Conservation (phyloP, 495 filamentous ascomycete genomes). For the Trichoderma asperelloides region DNA sequence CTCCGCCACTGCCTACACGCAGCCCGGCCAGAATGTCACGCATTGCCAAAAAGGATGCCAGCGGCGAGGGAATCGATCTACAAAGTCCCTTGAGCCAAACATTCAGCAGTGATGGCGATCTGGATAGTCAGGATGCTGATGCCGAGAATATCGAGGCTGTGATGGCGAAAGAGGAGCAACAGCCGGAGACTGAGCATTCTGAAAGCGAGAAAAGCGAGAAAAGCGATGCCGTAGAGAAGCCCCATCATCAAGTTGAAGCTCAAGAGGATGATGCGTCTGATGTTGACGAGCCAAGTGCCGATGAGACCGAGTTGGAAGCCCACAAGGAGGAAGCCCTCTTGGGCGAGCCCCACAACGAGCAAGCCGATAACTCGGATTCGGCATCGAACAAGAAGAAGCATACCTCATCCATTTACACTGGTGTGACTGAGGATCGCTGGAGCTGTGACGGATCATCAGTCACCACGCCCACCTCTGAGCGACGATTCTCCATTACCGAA, state of each 20-base stretch:
- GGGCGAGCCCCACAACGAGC: not conserved
- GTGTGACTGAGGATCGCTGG: slow-evolving; percentile 1
- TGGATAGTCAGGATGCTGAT: not conserved
- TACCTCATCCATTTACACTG: slow-evolving; percentile 6
- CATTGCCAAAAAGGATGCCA: slow-evolving; percentile 26
- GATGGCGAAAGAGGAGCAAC: not conserved
- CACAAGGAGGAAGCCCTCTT: not conserved
- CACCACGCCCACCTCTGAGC: slow-evolving; percentile 10
- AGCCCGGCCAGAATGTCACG: slow-evolving; percentile 44
- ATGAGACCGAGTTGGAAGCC: not conserved
- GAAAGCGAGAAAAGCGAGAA: not conserved
- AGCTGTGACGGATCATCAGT: not conserved
- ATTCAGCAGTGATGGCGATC: slow-evolving; percentile 12
- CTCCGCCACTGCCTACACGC: slow-evolving; percentile 55
- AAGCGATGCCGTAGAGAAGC: not conserved
- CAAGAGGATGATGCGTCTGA: not conserved
- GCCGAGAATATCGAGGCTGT: not conserved
- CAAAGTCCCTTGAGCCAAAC: slow-evolving; percentile 24
- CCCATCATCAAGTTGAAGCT: not conserved
- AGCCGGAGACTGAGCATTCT: not conserved
- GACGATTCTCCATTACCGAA: not conserved
- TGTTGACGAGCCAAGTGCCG: not conserved
- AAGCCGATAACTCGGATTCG: not conserved
- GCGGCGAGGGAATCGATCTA: slow-evolving; percentile 19
- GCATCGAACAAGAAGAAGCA: not conserved